Evolutionary conservation across 805 yeast genomes (phyloP).

Genomic region (Ogataea henricii): DNA sequence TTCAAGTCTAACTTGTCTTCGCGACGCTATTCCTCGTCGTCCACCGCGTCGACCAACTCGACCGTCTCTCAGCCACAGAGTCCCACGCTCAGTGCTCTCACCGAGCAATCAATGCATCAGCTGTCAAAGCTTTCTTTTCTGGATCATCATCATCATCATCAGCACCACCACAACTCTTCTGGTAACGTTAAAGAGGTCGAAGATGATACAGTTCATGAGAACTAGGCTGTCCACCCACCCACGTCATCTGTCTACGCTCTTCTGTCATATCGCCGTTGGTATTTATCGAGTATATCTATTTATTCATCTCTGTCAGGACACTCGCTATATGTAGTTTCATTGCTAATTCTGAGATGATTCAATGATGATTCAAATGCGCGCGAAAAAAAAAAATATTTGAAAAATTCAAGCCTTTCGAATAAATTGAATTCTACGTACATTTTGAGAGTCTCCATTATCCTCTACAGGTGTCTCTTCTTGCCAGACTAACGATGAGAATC

Average conservation of each 20-base stretch:
- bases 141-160: too few relatives aligned
- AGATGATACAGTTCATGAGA: constrained; percentile 1
- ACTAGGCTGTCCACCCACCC: neutral
- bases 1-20: constrained; percentile 12
- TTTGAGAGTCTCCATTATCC: neutral
- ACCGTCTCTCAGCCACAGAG: constrained; percentile 11
- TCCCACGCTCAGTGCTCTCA: constrained; percentile 7
- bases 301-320: neutral
- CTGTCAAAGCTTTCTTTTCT: constrained; percentile 9
- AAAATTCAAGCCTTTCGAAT: too few relatives aligned
- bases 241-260: neutral
- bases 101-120: constrained; percentile 10
- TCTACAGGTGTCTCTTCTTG: too few relatives aligned
- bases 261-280: neutral
- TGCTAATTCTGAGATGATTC: constrained; percentile 1
- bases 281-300: neutral
- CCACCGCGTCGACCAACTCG: constrained; percentile 11
- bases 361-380: neutral
- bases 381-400: neutral
- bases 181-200: neutral
- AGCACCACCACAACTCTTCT: neutral
- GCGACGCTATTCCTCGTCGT: constrained; percentile 13
- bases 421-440: neutral
- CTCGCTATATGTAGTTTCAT: neutral
- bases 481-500: too few relatives aligned